phyloP scores from a whole-genome alignment of 352 stramenopile species.

The Phytophthora sp. region DNA sequence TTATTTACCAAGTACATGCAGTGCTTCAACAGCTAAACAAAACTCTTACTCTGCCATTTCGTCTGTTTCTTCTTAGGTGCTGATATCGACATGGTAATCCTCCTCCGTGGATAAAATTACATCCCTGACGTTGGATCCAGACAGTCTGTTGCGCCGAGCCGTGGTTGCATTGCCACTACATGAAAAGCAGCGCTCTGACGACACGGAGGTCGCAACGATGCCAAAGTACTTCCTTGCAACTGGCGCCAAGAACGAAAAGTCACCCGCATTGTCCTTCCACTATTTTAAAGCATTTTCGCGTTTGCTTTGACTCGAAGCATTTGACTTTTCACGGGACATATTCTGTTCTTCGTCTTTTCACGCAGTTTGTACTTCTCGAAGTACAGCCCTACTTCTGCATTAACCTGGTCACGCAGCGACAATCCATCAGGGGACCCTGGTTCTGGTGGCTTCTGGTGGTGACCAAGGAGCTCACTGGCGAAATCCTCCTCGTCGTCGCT shows the following conservation, averaged over 20 bases:
- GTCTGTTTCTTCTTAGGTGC: no score
- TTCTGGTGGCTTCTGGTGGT: neutral
- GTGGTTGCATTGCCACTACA: constrained; percentile 16
- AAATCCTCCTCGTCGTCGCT: constrained; percentile 12
- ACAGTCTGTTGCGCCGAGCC: constrained; percentile 3
- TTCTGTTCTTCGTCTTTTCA: constrained; percentile 6
- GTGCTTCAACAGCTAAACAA: no score
- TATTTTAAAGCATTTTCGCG: constrained; percentile 11
- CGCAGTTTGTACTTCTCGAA: constrained; percentile 10
- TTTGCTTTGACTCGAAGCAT: constrained; percentile 3
- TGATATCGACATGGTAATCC: no score
- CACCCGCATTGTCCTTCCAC: constrained; percentile 9
- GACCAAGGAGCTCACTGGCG: neutral
- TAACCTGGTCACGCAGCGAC: constrained; percentile 6
- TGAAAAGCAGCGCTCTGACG: constrained; percentile 22
- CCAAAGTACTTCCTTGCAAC: constrained; percentile 19
- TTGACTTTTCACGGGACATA: neutral
- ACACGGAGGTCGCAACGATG: constrained; percentile 16
- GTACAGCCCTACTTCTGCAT: constrained; percentile 1
- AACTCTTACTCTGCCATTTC: no score
- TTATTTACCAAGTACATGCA: no score
- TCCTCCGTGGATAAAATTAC: constrained; percentile 12
- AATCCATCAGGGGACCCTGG: neutral
- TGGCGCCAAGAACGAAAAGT: constrained; percentile 12
- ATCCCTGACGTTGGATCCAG: constrained; percentile 9